A percentile compares a stretch with the other conserved stretches of the same genome.
phyloP scores from a whole-genome alignment of 768 basidiomycete genomes.

The Pluteus cervinus region DNA sequence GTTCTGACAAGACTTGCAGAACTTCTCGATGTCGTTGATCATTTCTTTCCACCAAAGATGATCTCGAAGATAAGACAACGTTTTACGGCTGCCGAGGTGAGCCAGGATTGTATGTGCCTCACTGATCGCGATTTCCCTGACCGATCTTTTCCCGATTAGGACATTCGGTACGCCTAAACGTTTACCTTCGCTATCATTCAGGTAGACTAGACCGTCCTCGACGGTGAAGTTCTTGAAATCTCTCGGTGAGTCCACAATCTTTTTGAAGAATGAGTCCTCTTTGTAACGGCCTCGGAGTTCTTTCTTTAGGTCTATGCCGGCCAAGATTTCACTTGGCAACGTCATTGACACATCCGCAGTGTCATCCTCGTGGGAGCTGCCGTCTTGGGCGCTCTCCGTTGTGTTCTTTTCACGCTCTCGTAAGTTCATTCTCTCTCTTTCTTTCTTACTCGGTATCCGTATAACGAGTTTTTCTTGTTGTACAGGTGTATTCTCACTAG shows the following conservation, averaged over 20 bases:
- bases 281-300: conserved; percentile 6
- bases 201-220: conserved; percentile 12
- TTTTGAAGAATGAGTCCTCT: not conserved
- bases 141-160: conserved; percentile 9
- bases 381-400: not conserved
- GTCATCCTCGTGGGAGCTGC: not conserved
- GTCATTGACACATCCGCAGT: too few species aligned
- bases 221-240: conserved; percentile 16
- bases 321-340: too few species aligned
- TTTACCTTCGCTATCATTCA: conserved; percentile 5
- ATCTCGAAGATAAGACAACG: not conserved
- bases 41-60: conserved; percentile 12
- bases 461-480: too few species aligned
- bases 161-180: conserved; percentile 19
- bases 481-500: too few species aligned
- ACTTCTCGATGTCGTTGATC: conserved; percentile 16
- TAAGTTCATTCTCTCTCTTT: too few species aligned
- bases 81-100: not conserved
- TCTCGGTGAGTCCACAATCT: not conserved
- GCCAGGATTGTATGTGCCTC: not conserved
- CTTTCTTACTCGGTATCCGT: too few species aligned
- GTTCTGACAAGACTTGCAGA: conserved; percentile 19
- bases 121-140: not conserved
- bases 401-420: not conserved
- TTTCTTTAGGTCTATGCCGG: conserved; percentile 3